These are phyloP conservation scores for Elymus sibiricus DNA, from an alignment of 176 grass and related monocot species.

Conservation along the genomic window DNA sequence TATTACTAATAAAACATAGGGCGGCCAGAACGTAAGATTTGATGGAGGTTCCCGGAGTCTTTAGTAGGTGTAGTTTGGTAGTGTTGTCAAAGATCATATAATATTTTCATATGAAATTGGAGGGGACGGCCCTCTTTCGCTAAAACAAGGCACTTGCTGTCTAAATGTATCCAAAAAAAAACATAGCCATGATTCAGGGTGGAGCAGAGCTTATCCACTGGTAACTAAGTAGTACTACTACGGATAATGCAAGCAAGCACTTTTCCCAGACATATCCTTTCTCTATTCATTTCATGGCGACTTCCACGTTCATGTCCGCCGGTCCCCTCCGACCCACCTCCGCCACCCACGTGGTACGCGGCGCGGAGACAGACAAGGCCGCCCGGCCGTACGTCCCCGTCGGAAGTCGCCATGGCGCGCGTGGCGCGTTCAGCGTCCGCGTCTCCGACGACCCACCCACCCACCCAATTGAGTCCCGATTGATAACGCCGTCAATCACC, in stretches of 20 bases:
- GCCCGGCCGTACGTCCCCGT: not conserved
- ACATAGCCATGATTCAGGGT: no score
- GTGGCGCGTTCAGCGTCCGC: not conserved
- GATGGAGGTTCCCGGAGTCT: no score
- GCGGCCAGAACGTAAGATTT: no score
- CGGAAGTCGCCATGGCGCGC: not conserved
- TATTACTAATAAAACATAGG: no score
- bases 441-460: not conserved
- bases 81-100: no score
- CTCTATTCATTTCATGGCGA: not conserved
- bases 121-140: no score
- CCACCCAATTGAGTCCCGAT: no score
- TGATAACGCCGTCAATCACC: not conserved
- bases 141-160: no score
- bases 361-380: not conserved
- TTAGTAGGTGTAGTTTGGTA: no score
- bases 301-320: not conserved
- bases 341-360: constrained; percentile 4
- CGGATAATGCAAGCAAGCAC: not conserved
- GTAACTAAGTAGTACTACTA: not conserved
- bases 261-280: not conserved
- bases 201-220: no score
- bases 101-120: no score
- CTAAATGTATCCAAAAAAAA: no score
- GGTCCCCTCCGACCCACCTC: not conserved